A percentile compares a stretch with the other conserved stretches of the same genome.
These are phyloP conservation scores for Stemphylium beticola DNA, from an alignment of 2,329 filamentous ascomycete genomes.

Conservation along the genomic window DNA sequence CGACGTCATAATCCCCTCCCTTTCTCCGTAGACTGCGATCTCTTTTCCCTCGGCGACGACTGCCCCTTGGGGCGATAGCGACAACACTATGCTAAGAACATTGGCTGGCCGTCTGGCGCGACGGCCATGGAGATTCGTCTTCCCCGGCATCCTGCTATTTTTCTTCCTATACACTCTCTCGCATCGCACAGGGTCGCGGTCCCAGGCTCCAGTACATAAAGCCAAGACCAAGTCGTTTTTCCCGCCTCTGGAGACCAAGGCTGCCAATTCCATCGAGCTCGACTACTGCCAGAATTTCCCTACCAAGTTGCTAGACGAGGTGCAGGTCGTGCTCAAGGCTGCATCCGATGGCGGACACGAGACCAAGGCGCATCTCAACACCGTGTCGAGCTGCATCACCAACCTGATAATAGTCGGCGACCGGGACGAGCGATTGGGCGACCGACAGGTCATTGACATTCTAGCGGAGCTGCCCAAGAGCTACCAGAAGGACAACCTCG, in stretches of 20 bases:
- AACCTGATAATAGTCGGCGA: conserved; percentile 66
- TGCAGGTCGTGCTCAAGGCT: conserved; percentile 59
- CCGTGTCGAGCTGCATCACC: conserved; percentile 61
- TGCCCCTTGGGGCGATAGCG: conserved; percentile 9
- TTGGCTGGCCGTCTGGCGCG: conserved; percentile 35
- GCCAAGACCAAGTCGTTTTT: conserved; percentile 46
- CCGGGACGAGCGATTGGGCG: conserved; percentile 60
- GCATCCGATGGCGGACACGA: conserved; percentile 54
- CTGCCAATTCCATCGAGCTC: conserved; percentile 37
- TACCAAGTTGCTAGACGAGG: conserved; percentile 47
- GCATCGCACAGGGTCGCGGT: conserved; percentile 25
- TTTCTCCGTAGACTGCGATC: background rate
- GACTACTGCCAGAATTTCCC: conserved; percentile 52
- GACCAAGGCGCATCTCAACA: conserved; percentile 57
- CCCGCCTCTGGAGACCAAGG: conserved; percentile 41
- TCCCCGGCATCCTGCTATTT: conserved; percentile 41
- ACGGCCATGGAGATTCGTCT: conserved; percentile 40
- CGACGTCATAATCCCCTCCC: conserved; percentile 1
- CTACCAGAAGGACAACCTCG: conserved; percentile 51
- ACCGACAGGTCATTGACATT: conserved; percentile 56
- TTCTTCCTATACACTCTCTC: conserved; percentile 41
- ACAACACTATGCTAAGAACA: conserved; percentile 32
- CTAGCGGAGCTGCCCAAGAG: conserved; percentile 58
- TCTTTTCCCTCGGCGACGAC: conserved; percentile 3
- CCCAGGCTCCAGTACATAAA: conserved; percentile 30